Evolutionary conservation across 2,329 filamentous ascomycete genomes (phyloP).

Genomic region (Fusarium sp.): DNA sequence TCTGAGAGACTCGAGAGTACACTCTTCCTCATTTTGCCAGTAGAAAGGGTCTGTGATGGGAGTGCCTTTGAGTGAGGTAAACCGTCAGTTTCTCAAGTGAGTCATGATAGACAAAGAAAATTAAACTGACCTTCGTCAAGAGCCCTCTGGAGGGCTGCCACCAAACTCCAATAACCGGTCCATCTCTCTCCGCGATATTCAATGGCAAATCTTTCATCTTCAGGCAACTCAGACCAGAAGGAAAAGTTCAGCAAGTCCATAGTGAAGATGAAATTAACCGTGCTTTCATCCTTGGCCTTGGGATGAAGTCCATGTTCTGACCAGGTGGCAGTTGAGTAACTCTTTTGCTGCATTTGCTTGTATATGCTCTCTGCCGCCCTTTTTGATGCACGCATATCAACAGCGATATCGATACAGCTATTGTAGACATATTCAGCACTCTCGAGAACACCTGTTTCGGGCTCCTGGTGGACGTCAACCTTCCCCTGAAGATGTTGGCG

Average conservation of each 20-base stretch:
- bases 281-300: slow-evolving; percentile 80
- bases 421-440: slow-evolving; percentile 89
- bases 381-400: slow-evolving; percentile 87
- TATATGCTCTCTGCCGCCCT: slow-evolving; percentile 84
- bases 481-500: slow-evolving; percentile 80
- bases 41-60: slow-evolving; percentile 90
- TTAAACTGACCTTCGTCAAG: slow-evolving; percentile 78
- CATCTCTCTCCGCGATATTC: slow-evolving; percentile 84
- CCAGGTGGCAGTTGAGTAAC: slow-evolving; percentile 89
- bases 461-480: slow-evolving; percentile 65
- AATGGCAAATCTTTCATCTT: slow-evolving; percentile 82
- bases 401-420: slow-evolving; percentile 91
- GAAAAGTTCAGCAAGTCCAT: slow-evolving; percentile 98
- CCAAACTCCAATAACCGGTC: slow-evolving; percentile 96
- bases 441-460: slow-evolving; percentile 85
- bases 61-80: slow-evolving; percentile 66
- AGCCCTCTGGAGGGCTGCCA: slow-evolving; percentile 87
- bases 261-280: slow-evolving; percentile 93
- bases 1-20: slow-evolving; percentile 77
- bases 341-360: slow-evolving; percentile 82
- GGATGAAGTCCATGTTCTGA: slow-evolving; percentile 91
- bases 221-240: slow-evolving; percentile 85
- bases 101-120: slow-evolving; percentile 15
- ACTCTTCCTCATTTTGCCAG: slow-evolving; percentile 83
- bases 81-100: slow-evolving; percentile 9